Evolutionary conservation across 2,329 filamentous ascomycete species (phyloP), one percentile per base, ranked within the genome.

Genomic region (Leptographium flavum): DNA sequence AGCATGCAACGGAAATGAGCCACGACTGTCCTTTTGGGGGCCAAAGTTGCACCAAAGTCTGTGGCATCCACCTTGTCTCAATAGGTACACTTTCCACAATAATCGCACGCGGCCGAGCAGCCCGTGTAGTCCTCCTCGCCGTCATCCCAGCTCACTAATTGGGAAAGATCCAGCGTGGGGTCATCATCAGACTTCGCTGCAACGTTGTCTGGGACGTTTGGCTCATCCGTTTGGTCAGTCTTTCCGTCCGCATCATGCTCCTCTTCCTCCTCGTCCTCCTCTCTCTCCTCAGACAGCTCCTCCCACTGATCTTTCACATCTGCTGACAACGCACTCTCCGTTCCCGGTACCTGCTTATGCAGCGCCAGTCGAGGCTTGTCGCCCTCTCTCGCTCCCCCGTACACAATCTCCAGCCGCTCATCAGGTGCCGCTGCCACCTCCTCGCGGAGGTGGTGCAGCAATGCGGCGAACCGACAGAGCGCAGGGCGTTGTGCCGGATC

Each of bases 381-480:
- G 13, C 41, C 45, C 14, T 54, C 21, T 27, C 23, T 23, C n/a
- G 19, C 13, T 17, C 30, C 30, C 19, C n/a, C 23, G 14, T 28
- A 32, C n/a, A 38, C 19, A 10, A 44, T 9, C 13, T 44, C 36
- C 19, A 39, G n/a, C 4, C 28, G 25, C 19, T 33, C 19, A 19
- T 15, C 13, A 2, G 42, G 42, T 3, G 42, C 28, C 7, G 27
- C 9, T 4, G 4, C 15, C 2, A 21, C 19, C 9, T 54, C 35
- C 2, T 39, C 43, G 9, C 53, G 35, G 30, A 62, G 49, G 22
- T 33, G 40, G 27, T 52, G 50, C 25, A 62, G 39, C 14, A 63
- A 46, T 1, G 51, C 55, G 1, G 55, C 58, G 2, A 68, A 49
- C 7, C 50, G 54, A 2, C 56, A 52, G 6, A 69, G 55, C 0